Conservation (phyloP, 805 yeast genomes). For the Cyberlindnera maritima region DNA sequence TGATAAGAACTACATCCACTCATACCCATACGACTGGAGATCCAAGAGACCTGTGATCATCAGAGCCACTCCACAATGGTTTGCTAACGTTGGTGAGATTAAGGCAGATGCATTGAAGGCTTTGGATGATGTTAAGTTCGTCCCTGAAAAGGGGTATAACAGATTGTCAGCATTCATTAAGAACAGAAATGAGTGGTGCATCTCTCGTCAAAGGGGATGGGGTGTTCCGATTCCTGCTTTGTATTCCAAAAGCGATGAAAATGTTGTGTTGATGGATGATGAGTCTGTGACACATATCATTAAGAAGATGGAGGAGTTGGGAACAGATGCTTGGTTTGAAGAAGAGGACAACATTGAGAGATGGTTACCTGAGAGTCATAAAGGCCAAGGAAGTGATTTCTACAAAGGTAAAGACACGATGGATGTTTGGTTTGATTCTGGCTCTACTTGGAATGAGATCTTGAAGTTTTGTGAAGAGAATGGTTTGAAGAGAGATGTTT, state of each 20-base stretch:
- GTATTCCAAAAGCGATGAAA: constrained; percentile 51
- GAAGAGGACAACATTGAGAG: constrained; percentile 46
- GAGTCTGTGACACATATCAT: constrained; percentile 59
- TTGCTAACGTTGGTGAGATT: constrained; percentile 77
- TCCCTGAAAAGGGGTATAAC: constrained; percentile 69
- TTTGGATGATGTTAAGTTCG: constrained; percentile 60
- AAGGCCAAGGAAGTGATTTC: constrained; percentile 41
- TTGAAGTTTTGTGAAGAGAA: constrained; percentile 36
- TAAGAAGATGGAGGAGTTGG: constrained; percentile 49
- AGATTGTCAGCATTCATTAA: constrained; percentile 70
- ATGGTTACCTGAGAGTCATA: constrained; percentile 69
- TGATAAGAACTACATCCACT: constrained; percentile 60
- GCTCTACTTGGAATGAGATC: constrained; percentile 81
- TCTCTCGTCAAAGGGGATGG: constrained; percentile 94
- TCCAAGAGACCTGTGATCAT: constrained; percentile 93
- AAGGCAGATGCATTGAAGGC: constrained; percentile 61
- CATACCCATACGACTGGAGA: constrained; percentile 97
- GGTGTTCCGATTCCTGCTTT: constrained; percentile 97
- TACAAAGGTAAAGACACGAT: constrained; percentile 82
- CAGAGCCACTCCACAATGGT: constrained; percentile 96
- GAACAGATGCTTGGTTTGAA: constrained; percentile 81
- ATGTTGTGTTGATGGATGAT: constrained; percentile 59
- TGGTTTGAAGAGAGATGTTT: constrained; percentile 37
- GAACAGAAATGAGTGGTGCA: constrained; percentile 94
- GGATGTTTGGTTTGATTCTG: constrained; percentile 99